Percentiles rank a stretch among this genome's conserved stretches.
Evolutionary conservation across 305 asterid species (phyloP).

Genomic region (Lippia alba): DNA sequence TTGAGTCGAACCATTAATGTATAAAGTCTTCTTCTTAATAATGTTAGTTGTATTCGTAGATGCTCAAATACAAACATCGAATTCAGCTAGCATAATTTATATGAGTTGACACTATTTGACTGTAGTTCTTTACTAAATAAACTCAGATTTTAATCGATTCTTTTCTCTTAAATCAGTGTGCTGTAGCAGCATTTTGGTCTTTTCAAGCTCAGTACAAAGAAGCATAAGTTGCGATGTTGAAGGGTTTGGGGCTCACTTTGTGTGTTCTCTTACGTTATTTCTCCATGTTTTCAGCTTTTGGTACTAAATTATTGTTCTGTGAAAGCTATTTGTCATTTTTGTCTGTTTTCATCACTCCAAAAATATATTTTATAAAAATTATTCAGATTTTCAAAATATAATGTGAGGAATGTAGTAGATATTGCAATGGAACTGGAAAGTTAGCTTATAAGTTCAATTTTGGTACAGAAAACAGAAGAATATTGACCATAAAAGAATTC

Average conservation of each 20-base stretch:
- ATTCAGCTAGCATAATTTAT: no score
- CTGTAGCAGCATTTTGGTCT: neutral
- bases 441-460: neutral
- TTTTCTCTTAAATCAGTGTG: neutral
- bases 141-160: neutral
- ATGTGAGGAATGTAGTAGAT: no score
- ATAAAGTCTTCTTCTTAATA: no score
- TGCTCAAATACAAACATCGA: no score
- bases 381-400: no score
- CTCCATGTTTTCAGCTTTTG: constrained; percentile 9
- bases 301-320: neutral
- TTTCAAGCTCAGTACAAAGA: neutral
- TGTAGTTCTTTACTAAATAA: neutral
- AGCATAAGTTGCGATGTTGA: constrained; percentile 21
- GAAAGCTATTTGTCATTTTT: neutral
- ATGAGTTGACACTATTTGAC: no score
- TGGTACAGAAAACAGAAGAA: neutral
- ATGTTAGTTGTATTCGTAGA: no score
- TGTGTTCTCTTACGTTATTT: neutral
- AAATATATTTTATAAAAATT: no score
- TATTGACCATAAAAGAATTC: constrained; percentile 14
- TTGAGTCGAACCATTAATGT: no score
- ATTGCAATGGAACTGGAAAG: no score
- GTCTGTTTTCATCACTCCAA: neutral
- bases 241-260: constrained; percentile 23